phyloP scores from a whole-genome alignment of 108 stramenopile species.

The Stephanodiscus triporus region DNA sequence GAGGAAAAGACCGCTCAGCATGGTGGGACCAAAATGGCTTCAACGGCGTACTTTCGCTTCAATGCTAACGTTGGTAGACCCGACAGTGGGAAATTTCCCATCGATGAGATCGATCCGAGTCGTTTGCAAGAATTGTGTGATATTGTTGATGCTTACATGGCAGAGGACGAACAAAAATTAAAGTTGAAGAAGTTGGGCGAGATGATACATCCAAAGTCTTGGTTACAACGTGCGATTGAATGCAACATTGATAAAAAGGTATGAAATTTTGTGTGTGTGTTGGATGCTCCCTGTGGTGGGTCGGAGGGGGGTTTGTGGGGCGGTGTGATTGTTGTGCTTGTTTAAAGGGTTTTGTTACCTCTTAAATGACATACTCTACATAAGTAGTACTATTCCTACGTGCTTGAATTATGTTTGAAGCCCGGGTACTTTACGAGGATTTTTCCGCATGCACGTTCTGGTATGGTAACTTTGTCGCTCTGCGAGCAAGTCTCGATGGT shows the following conservation, averaged over 20 bases:
- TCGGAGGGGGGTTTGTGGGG: no score
- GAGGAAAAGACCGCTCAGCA: conserved; percentile 54
- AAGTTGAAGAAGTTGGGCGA: conserved; percentile 58
- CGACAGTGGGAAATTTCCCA: conserved; percentile 53
- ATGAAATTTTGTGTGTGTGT: no score
- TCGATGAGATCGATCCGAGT: conserved; percentile 74
- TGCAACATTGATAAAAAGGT: conserved; percentile 2
- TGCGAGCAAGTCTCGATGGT: no score
- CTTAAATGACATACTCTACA: no score
- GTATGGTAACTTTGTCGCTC: no score
- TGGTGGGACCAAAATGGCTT: conserved; percentile 46
- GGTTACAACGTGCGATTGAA: conserved; percentile 10
- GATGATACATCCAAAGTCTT: conserved; percentile 30
- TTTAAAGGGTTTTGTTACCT: no score
- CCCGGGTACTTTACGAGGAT: no score
- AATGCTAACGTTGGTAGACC: conserved; percentile 76
- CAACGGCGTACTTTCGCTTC: conserved; percentile 80
- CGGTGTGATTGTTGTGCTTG: no score
- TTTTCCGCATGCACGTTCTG: no score
- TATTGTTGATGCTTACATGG: conserved; percentile 73
- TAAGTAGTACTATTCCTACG: no score
- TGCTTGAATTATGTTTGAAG: no score
- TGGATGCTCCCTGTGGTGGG: no score
- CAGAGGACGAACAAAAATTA: conserved; percentile 63
- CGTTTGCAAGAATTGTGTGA: conserved; percentile 60